These are phyloP conservation scores for Macroventuria anomochaeta DNA, from an alignment of 2,329 filamentous ascomycete genomes.

Conservation along the genomic window DNA sequence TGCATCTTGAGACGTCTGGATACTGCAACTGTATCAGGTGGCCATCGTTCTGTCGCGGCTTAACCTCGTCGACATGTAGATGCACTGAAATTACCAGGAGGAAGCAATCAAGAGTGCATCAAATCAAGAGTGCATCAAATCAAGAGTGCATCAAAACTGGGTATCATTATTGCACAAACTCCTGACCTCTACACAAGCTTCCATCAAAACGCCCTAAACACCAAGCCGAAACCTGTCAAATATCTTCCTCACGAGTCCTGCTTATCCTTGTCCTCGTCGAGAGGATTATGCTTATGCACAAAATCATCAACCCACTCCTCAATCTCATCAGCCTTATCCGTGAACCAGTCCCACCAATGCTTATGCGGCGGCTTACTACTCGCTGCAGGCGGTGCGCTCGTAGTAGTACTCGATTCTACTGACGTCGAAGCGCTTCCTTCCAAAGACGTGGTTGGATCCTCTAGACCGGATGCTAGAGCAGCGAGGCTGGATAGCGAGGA, in stretches of 20 bases:
- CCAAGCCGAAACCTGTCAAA: not conserved
- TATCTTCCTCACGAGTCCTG: not conserved
- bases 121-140: not conserved
- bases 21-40: not conserved
- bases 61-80: not conserved
- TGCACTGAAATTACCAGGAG: not conserved
- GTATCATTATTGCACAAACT: constrained; percentile 8
- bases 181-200: not conserved
- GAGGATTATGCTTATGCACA: constrained; percentile 38
- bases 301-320: constrained; percentile 48
- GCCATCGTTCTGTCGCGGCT: not conserved
- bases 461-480: constrained; percentile 32
- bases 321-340: constrained; percentile 44
- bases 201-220: not conserved
- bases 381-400: constrained; percentile 23
- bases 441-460: constrained; percentile 18
- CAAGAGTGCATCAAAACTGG: not conserved
- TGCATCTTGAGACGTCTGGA: not conserved
- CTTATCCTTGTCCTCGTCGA: constrained; percentile 6
- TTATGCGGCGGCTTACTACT: constrained; percentile 18
- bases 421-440: constrained; percentile 5
- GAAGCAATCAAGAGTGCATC: not conserved
- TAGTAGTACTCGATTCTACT: constrained; percentile 22
- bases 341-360: constrained; percentile 48
- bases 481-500: constrained; percentile 31